A percentile compares a stretch with the other conserved stretches of the same genome.
Evolutionary conservation across 352 stramenopile species (phyloP).

Genomic region (Phytopythium helicoides): DNA sequence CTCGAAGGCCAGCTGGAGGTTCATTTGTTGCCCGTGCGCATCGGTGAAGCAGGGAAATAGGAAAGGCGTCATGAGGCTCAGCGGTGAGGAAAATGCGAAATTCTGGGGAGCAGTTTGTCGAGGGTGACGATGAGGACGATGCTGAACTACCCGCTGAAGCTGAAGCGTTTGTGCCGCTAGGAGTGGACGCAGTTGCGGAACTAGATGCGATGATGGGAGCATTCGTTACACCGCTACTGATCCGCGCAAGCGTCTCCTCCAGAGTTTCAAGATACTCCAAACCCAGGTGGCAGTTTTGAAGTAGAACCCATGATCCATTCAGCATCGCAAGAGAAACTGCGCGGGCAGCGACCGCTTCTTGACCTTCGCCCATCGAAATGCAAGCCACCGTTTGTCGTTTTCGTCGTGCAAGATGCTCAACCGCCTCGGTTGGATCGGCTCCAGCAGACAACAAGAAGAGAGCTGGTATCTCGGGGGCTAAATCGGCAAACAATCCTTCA

Average conservation of each 20-base stretch:
- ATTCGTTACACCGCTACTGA: slow-evolving; percentile 14
- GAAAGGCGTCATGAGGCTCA: slow-evolving; percentile 60
- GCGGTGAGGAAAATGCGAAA: slow-evolving; percentile 80
- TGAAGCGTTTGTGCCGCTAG: slow-evolving; percentile 7
- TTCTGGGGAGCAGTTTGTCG: slow-evolving; percentile 23
- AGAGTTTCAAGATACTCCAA: slow-evolving; percentile 66
- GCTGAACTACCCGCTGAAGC: not conserved
- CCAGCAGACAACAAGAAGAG: slow-evolving; percentile 72
- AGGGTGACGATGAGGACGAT: not conserved
- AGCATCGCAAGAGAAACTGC: slow-evolving; percentile 57
- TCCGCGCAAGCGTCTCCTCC: slow-evolving; percentile 46
- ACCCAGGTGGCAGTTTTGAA: slow-evolving; percentile 80
- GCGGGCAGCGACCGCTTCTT: slow-evolving; percentile 56
- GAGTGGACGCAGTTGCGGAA: no score
- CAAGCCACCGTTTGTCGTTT: slow-evolving; percentile 63
- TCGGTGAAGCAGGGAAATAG: slow-evolving; percentile 61
- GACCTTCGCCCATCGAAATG: slow-evolving; percentile 81
- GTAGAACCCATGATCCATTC: slow-evolving; percentile 76
- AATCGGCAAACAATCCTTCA: slow-evolving; percentile 66
- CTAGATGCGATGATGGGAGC: slow-evolving; percentile 2
- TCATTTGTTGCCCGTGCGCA: slow-evolving; percentile 81
- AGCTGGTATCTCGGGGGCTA: slow-evolving; percentile 60
- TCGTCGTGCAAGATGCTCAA: slow-evolving; percentile 66
- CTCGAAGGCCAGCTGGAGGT: slow-evolving; percentile 62
- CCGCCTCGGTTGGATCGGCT: slow-evolving; percentile 68